Evolutionary conservation across 345 rosid species (phyloP), one percentile per base, ranked within the genome.

Genomic region (Rhodamnia rubescens): DNA sequence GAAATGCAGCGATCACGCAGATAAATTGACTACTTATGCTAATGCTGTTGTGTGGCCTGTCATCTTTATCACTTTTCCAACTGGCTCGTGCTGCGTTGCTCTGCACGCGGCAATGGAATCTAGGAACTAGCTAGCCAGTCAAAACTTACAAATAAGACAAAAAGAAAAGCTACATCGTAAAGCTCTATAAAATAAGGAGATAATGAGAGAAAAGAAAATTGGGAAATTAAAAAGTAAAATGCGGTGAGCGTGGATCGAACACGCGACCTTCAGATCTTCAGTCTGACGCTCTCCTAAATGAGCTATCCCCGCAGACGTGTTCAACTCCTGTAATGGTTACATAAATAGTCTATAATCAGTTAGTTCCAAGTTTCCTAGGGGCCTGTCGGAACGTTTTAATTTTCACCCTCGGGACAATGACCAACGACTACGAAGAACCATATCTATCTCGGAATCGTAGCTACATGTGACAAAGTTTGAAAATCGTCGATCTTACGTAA

Each of bases 221-320:
- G 12, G 22, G 44, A 64, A 64, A 64, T 0, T 59, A 8, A 16
- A 16, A 29, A 29, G 1, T 2, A 51, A 51, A 24, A 26, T 93
- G 96, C 98, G 96, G 96, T 94, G 98, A 93, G 91, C 98, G 92
- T 94, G 93, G 96, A 94, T 91, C 94, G 98, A 95, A 95, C 96
- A 94, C 94, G 94, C 92, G 98, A 91, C 98, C 98, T 94, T 94
- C 96, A 94, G 96, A 96, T 96, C 98, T 96, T 96, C 98, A 96
- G 96, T 94, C 98, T 94, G 95, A 95, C 93, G 97, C 98, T 94
- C 95, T 93, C 98, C 97, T 97, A 94, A 94, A 95, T 94, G 95
- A 94, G 96, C 98, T 95, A 94, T 92, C 96, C 95, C 96, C 96
- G 93, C n/a, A n/a, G n/a, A n/a, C n/a, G n/a, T n/a, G n/a, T n/a